Base-by-base conservation (phyloP, 176 grass and related monocot genomes). In the Saccharum spontaneum region DNA sequence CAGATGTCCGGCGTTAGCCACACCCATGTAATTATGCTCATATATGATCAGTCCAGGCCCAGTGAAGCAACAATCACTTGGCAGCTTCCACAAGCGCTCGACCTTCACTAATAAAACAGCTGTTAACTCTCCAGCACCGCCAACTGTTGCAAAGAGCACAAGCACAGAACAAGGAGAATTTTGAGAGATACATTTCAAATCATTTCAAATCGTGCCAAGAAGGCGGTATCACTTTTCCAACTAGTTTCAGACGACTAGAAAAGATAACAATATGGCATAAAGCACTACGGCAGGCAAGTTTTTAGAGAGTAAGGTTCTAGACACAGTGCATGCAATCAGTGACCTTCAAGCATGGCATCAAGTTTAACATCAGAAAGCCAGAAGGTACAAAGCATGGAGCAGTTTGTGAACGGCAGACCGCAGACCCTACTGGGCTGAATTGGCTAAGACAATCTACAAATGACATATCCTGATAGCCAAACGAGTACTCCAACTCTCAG, bases 391-490 rank as follows among this genome's bases (percentile, higher is more conserved):
- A 73, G 57, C 26, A 78, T 39, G 22, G 57, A 60, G 26, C 33
- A 61, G 33, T 83, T 78, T 82, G 52, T 9, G 72, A 66, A 71
- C 6, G 23, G n/a, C 8, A 81, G 46, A n/a, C 15, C 48, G 12
- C 8, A 81, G 46, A n/a, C 15, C 48, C 48, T 6, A 86, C 70
- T 49, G 40, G 71, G 12, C 33, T 6, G 18, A 30, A 71, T 7
- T 17, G 48, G 48, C 79, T 49, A 63, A 81, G 18, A 82, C 33
- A 77, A 82, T 90, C 72, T 82, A 77, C 71, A 82, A 22, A 71
- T 18, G 52, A 26, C 17, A 69, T 4, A 65, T 79, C 78, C 39
- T 4, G 1, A 48, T 78, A 88, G 79, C 7, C 67, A 41, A 80
- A 67, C 34, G 9, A 68, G 60, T 60, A 59, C 59, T 88, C 76